A percentile compares a stretch with the other conserved stretches of the same genome.
phyloP scores from a whole-genome alignment of 257 asterid genomes.

The Przewalskia tangutica region DNA sequence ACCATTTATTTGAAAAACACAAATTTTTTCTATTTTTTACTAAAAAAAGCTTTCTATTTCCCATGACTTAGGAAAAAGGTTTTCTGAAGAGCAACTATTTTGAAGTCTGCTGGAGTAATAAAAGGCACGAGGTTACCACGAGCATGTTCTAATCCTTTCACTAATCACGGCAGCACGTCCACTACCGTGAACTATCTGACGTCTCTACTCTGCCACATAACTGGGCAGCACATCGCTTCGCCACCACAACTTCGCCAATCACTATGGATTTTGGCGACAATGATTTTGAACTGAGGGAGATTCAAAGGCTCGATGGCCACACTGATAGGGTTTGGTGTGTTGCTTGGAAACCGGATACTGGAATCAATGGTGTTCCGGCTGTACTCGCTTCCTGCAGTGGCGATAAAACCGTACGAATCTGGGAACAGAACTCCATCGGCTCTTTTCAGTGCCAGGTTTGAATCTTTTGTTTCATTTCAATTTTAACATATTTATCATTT shows the following conservation, averaged over 20 bases:
- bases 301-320: slow-evolving; percentile 75
- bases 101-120: too few relatives aligned
- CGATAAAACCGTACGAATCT: slow-evolving; percentile 70
- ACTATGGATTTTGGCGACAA: too few relatives aligned
- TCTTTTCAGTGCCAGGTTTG: slow-evolving; percentile 72
- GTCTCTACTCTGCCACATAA: not conserved
- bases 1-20: too few relatives aligned
- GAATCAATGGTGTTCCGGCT: slow-evolving; percentile 58
- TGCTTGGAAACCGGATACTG: slow-evolving; percentile 78
- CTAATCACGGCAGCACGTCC: too few relatives aligned
- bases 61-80: too few relatives aligned
- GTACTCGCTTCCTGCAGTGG: slow-evolving; percentile 90
- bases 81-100: too few relatives aligned
- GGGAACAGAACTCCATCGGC: slow-evolving; percentile 58
- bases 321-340: slow-evolving; percentile 83
- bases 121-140: too few relatives aligned
- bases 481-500: too few relatives aligned
- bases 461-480: not conserved
- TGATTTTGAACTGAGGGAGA: slow-evolving; percentile 57
- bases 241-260: not conserved
- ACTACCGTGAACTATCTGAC: not conserved
- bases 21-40: too few relatives aligned
- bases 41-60: too few relatives aligned
- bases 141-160: too few relatives aligned
- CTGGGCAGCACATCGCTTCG: not conserved